Evolutionary conservation across 768 basidiomycete genomes (phyloP), one percentile per base, ranked within the genome.

Genomic region (Cystofilobasidium ferigula): DNA sequence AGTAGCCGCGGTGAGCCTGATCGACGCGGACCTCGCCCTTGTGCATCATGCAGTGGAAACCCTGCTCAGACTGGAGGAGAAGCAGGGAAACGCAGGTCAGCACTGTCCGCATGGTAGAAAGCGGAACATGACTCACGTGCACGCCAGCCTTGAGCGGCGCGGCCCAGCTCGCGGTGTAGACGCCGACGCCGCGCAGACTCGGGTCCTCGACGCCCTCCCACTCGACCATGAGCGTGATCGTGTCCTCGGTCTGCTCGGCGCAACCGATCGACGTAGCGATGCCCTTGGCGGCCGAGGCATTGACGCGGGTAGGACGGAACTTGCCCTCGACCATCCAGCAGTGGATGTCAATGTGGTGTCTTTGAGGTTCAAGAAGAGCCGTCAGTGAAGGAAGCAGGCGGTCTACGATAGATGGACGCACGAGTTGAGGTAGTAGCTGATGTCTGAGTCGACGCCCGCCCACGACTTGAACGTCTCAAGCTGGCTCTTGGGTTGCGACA

Each of bases 401-500:
- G n/a, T 24, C 8, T 6, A n/a, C 22, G 45, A 47, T 16, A 22
- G 20, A 45, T 18, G 9, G 54, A 58, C 57, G 32, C 24, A 92
- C 43, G 90, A 93, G 65, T 90, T 93, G 68, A 94, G 84, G 76
- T 95, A 94, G 77, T 93, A 93, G 69, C 88, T 89, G 78, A 94
- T 92, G 71, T 94, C 91, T 38, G 88, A 89, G 75, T 92, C 89
- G 77, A 86, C 89, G 42, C 91, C 92, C 30, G 91, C 92, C 92
- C 92, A 95, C 9, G 88, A 87, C 64, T 85, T 84, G 83, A 94
- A 95, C 0, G 92, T 94, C 76, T 91, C 88, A 32, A 95, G 81
- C 76, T 95, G 92, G 72, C 83, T 85, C 78, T 95, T 95, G 48
- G 92, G 92, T 76, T 94, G 92, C 73, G 88, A 90, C 92, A 95